Evolutionary conservation across 192 early-diverging fungal species (phyloP).

Genomic region (Umbelopsis sp.): DNA sequence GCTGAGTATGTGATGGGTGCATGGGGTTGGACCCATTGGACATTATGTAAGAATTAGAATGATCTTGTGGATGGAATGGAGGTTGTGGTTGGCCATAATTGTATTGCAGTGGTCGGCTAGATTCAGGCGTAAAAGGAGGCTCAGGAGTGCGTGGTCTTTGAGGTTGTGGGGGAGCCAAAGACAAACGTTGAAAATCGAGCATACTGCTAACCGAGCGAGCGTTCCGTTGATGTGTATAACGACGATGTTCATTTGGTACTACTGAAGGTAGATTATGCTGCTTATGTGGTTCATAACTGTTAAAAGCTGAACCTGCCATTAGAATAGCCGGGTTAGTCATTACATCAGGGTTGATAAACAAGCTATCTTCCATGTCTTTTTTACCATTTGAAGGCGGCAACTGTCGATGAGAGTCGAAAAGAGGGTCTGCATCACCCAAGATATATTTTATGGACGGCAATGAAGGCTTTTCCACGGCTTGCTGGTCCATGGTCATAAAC

Average conservation of each 20-base stretch:
- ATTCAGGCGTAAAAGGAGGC: too few species aligned
- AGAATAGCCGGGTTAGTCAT: too few species aligned
- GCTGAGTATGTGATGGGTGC: not conserved
- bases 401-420: not conserved
- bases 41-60: not conserved
- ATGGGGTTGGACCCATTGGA: not conserved
- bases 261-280: not conserved
- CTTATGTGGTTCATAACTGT: not conserved
- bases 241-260: not conserved
- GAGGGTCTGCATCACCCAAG: constrained; percentile 10
- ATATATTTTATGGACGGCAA: constrained; percentile 17
- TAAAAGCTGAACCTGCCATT: not conserved
- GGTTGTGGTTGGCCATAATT: too few species aligned
- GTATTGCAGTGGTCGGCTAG: too few species aligned
- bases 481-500: not conserved
- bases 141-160: not conserved
- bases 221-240: constrained; percentile 1
- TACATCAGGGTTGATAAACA: too few species aligned
- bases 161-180: constrained; percentile 1
- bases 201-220: constrained; percentile 7
- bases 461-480: constrained; percentile 10
- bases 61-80: not conserved
- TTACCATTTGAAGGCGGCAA: not conserved
- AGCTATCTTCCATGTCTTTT: too few species aligned
- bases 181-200: constrained; percentile 13